phyloP scores from a whole-genome alignment of 177 flowering plant species.

The Vitis hybrid region DNA sequence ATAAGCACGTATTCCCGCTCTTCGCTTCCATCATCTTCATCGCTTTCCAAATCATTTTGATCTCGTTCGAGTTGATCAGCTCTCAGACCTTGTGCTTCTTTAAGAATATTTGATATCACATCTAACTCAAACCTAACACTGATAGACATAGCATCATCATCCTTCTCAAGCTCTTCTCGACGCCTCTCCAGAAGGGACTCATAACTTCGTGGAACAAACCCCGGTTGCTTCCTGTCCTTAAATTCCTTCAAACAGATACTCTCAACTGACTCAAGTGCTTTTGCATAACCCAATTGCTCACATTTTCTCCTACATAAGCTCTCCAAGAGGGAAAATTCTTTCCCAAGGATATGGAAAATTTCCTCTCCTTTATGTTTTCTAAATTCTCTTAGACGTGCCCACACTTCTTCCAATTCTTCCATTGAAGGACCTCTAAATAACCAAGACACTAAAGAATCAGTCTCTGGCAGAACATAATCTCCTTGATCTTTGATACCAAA shows the following conservation, averaged over 20 bases:
- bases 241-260: constrained; percentile 77
- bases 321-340: constrained; percentile 77
- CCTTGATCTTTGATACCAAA: constrained; percentile 27
- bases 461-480: constrained; percentile 32
- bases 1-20: too few relatives aligned
- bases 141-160: constrained; percentile 44
- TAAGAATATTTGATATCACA: constrained; percentile 68
- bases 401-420: constrained; percentile 57
- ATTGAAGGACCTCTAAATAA: constrained; percentile 63
- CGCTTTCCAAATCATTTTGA: too few relatives aligned
- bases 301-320: constrained; percentile 80
- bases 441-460: constrained; percentile 74
- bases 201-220: constrained; percentile 48
- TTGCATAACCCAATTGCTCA: constrained; percentile 76
- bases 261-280: constrained; percentile 78
- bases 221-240: constrained; percentile 69
- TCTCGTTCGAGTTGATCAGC: constrained; percentile 30
- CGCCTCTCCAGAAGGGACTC: constrained; percentile 73
- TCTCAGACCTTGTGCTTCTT: constrained; percentile 75
- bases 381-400: constrained; percentile 68
- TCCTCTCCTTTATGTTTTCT: constrained; percentile 64
- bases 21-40: too few relatives aligned
- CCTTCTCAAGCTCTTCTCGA: constrained; percentile 65
- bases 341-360: constrained; percentile 77
- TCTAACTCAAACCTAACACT: constrained; percentile 72